These are phyloP conservation scores for Sisymbrium altissimum DNA, from an alignment of 345 rosid species.

Conservation along the genomic window DNA sequence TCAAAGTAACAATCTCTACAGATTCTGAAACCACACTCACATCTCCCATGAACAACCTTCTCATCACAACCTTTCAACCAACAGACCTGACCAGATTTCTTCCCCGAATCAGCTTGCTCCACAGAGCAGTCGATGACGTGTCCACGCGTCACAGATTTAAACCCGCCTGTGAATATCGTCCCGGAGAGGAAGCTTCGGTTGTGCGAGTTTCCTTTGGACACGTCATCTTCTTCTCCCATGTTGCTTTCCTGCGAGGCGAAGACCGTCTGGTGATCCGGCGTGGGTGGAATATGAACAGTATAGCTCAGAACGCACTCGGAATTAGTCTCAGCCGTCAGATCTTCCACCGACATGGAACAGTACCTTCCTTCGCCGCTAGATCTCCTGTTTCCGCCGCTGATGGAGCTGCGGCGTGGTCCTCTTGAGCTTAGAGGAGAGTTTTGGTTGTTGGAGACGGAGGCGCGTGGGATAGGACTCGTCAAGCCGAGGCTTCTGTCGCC, in stretches of 20 bases:
- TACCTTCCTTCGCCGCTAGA: constrained; percentile 52
- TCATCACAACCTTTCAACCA: constrained; percentile 76
- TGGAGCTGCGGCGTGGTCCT: constrained; percentile 39
- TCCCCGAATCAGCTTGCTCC: constrained; percentile 38
- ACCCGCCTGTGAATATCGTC: constrained; percentile 64
- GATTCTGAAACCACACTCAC: constrained; percentile 67
- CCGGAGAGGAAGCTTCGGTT: constrained; percentile 51
- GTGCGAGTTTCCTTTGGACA: constrained; percentile 28
- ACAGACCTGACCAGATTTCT: constrained; percentile 45
- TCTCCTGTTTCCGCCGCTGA: constrained; percentile 39
- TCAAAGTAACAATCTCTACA: constrained; percentile 68
- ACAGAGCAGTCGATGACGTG: constrained; percentile 57
- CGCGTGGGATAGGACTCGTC: constrained; percentile 65
- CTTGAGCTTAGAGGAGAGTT: constrained; percentile 56
- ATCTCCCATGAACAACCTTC: constrained; percentile 46
- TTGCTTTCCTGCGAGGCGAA: constrained; percentile 52
- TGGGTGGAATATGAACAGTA: constrained; percentile 73
- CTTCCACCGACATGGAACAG: constrained; percentile 50
- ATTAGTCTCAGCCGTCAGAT: constrained; percentile 35
- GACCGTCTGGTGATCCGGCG: constrained; percentile 67
- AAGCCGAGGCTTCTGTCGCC: constrained; percentile 65
- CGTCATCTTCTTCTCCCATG: constrained; percentile 24
- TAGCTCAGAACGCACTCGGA: constrained; percentile 50
- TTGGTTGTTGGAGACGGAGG: constrained; percentile 52
- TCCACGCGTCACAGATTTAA: constrained; percentile 65